Evolutionary conservation across 768 basidiomycete genomes (phyloP).

Genomic region (Trametes meyenii): DNA sequence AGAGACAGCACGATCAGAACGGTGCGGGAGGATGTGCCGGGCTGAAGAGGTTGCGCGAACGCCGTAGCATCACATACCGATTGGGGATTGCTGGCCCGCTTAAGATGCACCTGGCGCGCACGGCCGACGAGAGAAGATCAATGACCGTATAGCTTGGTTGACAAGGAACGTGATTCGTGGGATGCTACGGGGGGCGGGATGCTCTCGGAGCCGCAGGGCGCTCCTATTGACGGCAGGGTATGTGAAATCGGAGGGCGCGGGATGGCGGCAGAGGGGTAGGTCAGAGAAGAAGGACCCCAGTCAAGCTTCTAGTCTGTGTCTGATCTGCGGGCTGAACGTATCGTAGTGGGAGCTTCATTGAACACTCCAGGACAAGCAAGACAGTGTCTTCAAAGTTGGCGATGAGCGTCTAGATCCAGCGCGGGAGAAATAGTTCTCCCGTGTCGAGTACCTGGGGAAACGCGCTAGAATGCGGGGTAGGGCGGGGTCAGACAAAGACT

Average conservation of each 20-base stretch:
- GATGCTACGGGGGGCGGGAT: conserved; percentile 6
- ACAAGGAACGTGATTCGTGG: conserved; percentile 1
- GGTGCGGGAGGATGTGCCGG: neutral
- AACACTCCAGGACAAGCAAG: neutral
- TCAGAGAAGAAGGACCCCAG: conserved; percentile 1
- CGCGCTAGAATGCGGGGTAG: conserved; percentile 11
- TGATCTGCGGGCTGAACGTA: conserved; percentile 13
- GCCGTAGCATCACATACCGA: neutral
- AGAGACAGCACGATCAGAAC: neutral
- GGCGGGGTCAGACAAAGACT: neutral
- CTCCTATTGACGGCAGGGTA: conserved; percentile 3
- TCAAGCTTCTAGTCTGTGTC: neutral
- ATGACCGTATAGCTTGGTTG: neutral
- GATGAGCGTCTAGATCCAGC: neutral
- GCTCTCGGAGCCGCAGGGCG: conserved; percentile 16
- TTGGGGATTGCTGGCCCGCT: neutral
- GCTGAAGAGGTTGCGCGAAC: neutral
- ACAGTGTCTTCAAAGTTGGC: neutral
- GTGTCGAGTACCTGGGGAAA: conserved; percentile 5
- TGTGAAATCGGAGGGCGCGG: neutral
- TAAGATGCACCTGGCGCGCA: neutral
- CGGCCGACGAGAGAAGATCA: neutral
- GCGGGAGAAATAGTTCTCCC: neutral
- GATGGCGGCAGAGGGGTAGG: neutral
- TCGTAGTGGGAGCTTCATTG: neutral